Evolutionary conservation across 345 rosid genomes (phyloP).

Genomic region (Euphorbia pulcherrima): DNA sequence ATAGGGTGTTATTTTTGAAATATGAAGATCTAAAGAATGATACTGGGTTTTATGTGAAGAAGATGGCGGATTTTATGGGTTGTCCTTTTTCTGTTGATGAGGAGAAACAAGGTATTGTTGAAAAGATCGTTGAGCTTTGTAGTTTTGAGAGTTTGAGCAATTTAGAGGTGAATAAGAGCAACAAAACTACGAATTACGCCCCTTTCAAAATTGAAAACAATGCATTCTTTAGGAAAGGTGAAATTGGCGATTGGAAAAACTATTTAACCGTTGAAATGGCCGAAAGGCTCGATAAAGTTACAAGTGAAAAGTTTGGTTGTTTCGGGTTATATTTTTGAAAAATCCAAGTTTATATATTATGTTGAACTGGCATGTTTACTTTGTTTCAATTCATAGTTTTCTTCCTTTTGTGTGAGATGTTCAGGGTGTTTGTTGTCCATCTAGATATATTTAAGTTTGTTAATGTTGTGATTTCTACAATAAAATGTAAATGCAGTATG

Average conservation of each 20-base stretch:
- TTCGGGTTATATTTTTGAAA: background rate
- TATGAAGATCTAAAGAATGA: constrained; percentile 13
- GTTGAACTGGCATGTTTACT: too few relatives aligned
- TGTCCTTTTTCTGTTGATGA: background rate
- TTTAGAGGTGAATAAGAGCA: constrained; percentile 11
- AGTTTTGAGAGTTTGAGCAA: constrained; percentile 13
- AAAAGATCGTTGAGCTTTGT: background rate
- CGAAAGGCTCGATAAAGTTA: background rate
- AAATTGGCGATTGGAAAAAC: constrained; percentile 6
- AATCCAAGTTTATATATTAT: too few relatives aligned
- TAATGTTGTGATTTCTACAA: too few relatives aligned
- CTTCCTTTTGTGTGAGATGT: too few relatives aligned
- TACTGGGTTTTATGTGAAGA: background rate
- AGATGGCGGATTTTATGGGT: constrained; percentile 9
- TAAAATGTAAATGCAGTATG: too few relatives aligned
- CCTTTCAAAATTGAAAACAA: background rate
- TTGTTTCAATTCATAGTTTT: too few relatives aligned
- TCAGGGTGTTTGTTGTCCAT: too few relatives aligned
- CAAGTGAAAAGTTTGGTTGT: background rate
- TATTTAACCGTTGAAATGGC: constrained; percentile 5
- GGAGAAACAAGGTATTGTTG: background rate
- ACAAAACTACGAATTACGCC: background rate
- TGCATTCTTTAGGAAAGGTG: background rate
- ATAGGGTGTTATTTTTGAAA: background rate
- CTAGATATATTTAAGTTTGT: too few relatives aligned